These are phyloP conservation scores for Trichocomaceae sp. DNA, from an alignment of 2,329 filamentous ascomycete species.

Conservation along the genomic window DNA sequence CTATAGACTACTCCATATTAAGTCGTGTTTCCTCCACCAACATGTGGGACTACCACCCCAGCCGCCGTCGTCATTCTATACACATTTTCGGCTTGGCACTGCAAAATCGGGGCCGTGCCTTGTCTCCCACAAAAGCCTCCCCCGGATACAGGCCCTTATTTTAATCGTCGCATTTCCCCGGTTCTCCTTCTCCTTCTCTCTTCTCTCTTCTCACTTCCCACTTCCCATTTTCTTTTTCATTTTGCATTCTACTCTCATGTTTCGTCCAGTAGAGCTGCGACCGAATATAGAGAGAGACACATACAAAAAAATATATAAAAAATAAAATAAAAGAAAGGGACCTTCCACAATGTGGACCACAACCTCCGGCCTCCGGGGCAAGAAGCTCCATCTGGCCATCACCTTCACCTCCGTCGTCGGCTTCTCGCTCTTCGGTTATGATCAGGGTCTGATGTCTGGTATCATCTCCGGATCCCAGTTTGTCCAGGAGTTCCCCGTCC, in stretches of 20 bases:
- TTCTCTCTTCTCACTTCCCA: neutral
- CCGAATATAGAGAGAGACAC: constrained; percentile 37
- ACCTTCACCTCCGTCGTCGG: constrained; percentile 37
- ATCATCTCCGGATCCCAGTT: constrained; percentile 47
- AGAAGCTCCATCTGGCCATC: constrained; percentile 19
- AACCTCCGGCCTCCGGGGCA: constrained; percentile 24
- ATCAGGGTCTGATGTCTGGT: constrained; percentile 60
- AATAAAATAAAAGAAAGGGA: no score
- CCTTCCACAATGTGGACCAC: constrained; percentile 26
- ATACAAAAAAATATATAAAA: neutral
- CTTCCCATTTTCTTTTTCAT: no score
- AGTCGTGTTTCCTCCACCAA: neutral
- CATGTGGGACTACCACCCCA: neutral
- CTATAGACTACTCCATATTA: no score
- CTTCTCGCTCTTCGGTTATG: constrained; percentile 60
- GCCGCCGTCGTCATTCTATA: neutral
- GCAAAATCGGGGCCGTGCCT: neutral
- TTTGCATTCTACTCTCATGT: neutral
- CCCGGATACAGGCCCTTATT: neutral
- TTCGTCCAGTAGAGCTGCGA: neutral
- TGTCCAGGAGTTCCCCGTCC: constrained; percentile 18
- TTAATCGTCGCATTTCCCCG: neutral
- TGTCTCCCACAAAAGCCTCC: neutral
- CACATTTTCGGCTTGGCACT: neutral
- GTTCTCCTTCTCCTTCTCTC: neutral